Conservation (phyloP, 2,329 filamentous ascomycete genomes). For the Thelonectria olida region DNA sequence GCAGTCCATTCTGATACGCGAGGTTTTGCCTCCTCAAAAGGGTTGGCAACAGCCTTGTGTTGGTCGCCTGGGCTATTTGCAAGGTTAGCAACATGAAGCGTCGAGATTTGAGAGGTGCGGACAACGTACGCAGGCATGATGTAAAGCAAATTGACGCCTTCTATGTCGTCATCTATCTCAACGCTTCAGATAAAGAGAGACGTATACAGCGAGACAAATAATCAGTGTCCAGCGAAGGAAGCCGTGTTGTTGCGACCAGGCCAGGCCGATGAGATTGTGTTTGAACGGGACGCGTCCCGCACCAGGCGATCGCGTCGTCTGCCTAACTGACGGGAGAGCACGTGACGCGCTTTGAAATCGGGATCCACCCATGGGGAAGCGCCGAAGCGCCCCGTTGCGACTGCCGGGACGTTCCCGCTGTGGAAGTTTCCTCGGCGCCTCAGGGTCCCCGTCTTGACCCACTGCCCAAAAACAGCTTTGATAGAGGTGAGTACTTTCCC, state of each 20-base stretch:
- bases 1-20: conserved; percentile 85
- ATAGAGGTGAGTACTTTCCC: too few species aligned
- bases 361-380: conserved; percentile 7
- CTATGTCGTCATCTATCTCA: conserved; percentile 39
- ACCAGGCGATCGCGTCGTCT: conserved; percentile 35
- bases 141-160: conserved; percentile 18
- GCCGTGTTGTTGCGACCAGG: neutral
- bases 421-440: conserved; percentile 24
- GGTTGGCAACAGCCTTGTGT: conserved; percentile 70
- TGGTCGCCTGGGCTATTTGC: conserved; percentile 72
- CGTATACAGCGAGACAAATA: neutral
- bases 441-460: neutral
- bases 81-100: conserved; percentile 27
- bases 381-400: neutral
- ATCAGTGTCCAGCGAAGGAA: neutral
- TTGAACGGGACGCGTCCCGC: conserved; percentile 35
- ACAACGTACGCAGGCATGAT: conserved; percentile 55
- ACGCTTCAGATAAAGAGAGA: conserved; percentile 1
- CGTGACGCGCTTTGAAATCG: conserved; percentile 33
- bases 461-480: too few species aligned
- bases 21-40: conserved; percentile 78
- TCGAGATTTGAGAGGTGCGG: neutral
- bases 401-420: conserved; percentile 20
- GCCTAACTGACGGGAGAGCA: conserved; percentile 41
- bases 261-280: neutral